These are phyloP conservation scores for Kuraishia floccosa DNA, from an alignment of 805 yeast genomes.

Conservation along the genomic window DNA sequence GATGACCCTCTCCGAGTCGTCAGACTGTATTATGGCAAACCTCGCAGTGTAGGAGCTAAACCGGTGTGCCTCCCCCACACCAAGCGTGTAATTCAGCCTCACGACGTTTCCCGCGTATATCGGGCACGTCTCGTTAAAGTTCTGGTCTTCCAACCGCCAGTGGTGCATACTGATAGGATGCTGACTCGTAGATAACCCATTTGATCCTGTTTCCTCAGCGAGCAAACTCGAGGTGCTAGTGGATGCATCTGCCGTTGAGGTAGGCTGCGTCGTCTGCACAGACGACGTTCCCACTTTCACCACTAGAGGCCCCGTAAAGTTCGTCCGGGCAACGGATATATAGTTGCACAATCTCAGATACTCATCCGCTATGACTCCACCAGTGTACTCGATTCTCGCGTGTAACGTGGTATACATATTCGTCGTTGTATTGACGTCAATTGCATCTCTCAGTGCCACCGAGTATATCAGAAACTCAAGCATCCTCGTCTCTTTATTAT, in stretches of 20 bases:
- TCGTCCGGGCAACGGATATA: slow-evolving; percentile 5
- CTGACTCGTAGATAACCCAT: not conserved
- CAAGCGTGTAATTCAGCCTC: slow-evolving; percentile 11
- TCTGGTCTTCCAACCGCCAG: not conserved
- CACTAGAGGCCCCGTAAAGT: not conserved
- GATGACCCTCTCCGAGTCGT: slow-evolving; percentile 20
- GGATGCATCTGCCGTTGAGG: not conserved
- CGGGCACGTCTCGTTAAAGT: slow-evolving; percentile 14
- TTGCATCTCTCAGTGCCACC: slow-evolving; percentile 14
- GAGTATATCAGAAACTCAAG: slow-evolving; percentile 5
- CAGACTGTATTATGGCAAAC: slow-evolving; percentile 29
- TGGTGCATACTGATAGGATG: too few species aligned
- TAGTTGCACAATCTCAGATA: slow-evolving; percentile 30
- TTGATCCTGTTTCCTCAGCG: not conserved
- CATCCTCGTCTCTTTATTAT: slow-evolving; percentile 4
- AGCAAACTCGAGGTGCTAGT: not conserved
- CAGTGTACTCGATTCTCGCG: slow-evolving; percentile 30
- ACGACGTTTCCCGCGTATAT: slow-evolving; percentile 13
- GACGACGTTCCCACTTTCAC: too few species aligned
- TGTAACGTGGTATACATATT: slow-evolving; percentile 38
- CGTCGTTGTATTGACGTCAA: slow-evolving; percentile 31
- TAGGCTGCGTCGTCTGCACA: not conserved
- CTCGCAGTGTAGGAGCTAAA: slow-evolving; percentile 34
- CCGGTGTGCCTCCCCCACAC: slow-evolving; percentile 13
- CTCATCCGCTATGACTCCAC: slow-evolving; percentile 25